phyloP scores from a whole-genome alignment of 1,139 yeast species.

The Debaryomyces robertsiae region DNA sequence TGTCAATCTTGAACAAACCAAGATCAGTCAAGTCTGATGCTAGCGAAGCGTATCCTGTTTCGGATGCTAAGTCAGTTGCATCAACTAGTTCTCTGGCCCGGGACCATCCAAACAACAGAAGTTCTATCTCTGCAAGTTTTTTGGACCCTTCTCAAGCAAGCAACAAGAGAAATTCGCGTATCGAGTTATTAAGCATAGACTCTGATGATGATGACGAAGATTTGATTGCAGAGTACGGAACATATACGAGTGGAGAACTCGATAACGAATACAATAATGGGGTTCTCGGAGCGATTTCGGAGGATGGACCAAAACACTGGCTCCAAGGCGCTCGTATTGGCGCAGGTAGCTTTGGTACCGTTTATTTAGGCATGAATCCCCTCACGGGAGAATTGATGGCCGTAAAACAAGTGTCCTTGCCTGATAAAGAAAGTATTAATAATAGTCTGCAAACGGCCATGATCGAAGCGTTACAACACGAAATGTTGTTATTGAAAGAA shows the following conservation, averaged over 20 bases:
- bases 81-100: constrained; percentile 16
- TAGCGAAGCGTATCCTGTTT: constrained; percentile 12
- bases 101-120: constrained; percentile 17
- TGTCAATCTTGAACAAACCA: constrained; percentile 26
- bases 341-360: constrained; percentile 93
- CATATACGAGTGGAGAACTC: constrained; percentile 14
- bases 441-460: constrained; percentile 56
- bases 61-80: constrained; percentile 20
- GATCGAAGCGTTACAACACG: constrained; percentile 84
- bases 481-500: constrained; percentile 75
- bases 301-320: constrained; percentile 74
- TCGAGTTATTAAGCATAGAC: constrained; percentile 51
- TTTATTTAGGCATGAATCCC: constrained; percentile 88
- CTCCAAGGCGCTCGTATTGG: constrained; percentile 91
- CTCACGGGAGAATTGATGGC: constrained; percentile 96
- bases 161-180: constrained; percentile 47
- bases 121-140: constrained; percentile 40
- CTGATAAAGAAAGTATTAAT: constrained; percentile 39
- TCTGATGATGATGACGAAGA: constrained; percentile 36
- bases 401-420: constrained; percentile 85
- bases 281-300: constrained; percentile 23
- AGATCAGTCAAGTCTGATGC: constrained; percentile 24
- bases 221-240: constrained; percentile 21
- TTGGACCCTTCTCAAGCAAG: constrained; percentile 24
- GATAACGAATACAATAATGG: constrained; percentile 20